Evolutionary conservation across 768 basidiomycete genomes (phyloP), one percentile per base, ranked within the genome.

Genomic region (Mrakia blollopis): DNA sequence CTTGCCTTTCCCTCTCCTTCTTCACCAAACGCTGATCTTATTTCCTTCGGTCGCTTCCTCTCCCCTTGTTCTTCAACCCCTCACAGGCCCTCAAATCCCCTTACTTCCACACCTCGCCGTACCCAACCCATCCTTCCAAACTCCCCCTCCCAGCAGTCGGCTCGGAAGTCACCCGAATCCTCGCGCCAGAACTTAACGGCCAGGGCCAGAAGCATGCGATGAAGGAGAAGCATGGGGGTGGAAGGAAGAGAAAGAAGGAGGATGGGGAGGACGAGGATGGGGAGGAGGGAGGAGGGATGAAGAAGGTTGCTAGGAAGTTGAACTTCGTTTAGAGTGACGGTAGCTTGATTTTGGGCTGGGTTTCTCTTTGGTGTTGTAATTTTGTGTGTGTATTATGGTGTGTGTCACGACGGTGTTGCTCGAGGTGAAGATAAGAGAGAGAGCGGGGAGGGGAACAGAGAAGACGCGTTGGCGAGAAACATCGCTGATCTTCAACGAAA

Each of bases 11-110:
- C 7, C 57, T 18, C 8, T n/a, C 57, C 23, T 23, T 1, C 7
- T n/a, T n/a, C n/a, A n/a, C n/a, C n/a, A n/a, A n/a, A n/a, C n/a
- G n/a, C n/a, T n/a, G n/a, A n/a, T n/a, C n/a, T n/a, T n/a, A n/a
- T n/a, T n/a, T n/a, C n/a, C n/a, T n/a, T n/a, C n/a, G n/a, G n/a
- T n/a, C n/a, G n/a, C 25, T 18, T 61, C 30, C 10, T n/a, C 30
- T 9, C 9, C 35, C 8, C 13, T 25, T 18, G 60, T 65, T 28
- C 10, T 9, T n/a, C 63, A 16, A 21, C 23, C n/a, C n/a, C n/a
- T n/a, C n/a, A n/a, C 79, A 96, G 93, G 92, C 93, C 13, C 88
- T 99, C 23, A 83, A 87, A 68, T 94, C 98, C 81, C 85, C 91
- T 4, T 98, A 96, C 83, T 98, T 98, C 86, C 88, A 88, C 60